phyloP scores from a whole-genome alignment of 768 basidiomycete genomes.

The Coprinellus aureogranulatus region DNA sequence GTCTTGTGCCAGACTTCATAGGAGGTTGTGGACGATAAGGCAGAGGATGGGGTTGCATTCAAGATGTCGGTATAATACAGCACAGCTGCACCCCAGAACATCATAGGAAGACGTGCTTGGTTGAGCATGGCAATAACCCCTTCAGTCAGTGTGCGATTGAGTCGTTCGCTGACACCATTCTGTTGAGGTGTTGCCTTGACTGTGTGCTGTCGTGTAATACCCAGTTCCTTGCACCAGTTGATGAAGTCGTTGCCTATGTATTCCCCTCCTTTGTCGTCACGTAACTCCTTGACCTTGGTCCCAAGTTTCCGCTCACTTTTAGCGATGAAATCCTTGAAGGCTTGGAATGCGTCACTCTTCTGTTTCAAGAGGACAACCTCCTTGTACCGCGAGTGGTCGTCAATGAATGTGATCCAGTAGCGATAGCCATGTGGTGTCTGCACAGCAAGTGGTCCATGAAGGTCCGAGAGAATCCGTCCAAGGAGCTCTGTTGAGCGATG shows the following conservation, averaged over 20 bases:
- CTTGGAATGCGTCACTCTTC: conserved; percentile 6
- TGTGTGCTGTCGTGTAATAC: conserved; percentile 21
- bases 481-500: conserved; percentile 11
- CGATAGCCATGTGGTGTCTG: conserved; percentile 7
- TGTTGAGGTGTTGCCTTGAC: conserved; percentile 5
- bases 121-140: neutral
- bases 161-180: neutral
- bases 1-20: neutral
- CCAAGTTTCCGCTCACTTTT: conserved; percentile 27
- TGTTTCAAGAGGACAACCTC: conserved; percentile 1
- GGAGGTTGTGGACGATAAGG: neutral
- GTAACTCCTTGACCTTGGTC: conserved; percentile 18
- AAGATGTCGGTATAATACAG: neutral
- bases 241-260: conserved; percentile 24
- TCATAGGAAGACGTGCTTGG: neutral
- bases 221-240: conserved; percentile 19
- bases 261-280: conserved; percentile 35
- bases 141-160: neutral
- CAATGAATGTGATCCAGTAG: conserved; percentile 13
- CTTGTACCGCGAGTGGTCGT: conserved; percentile 3
- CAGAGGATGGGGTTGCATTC: neutral
- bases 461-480: conserved; percentile 26
- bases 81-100: neutral
- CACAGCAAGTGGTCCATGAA: conserved; percentile 27
- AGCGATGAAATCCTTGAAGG: conserved; percentile 22